Evolutionary conservation across 2,329 filamentous ascomycete genomes (phyloP).

Genomic region (Fusarium sp.): DNA sequence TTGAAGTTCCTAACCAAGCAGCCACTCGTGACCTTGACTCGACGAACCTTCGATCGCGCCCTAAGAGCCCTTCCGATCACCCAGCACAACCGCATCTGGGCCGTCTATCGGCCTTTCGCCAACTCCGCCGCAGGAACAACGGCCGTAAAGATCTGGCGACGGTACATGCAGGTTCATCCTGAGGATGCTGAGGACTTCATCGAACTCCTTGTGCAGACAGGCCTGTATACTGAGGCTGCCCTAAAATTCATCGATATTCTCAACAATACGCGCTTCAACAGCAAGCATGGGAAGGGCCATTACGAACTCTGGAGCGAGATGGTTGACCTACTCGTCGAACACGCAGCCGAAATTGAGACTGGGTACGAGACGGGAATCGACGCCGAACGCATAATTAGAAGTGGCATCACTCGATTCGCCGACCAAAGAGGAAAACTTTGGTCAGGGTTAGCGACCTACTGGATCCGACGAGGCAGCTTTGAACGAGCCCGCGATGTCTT

Average conservation of each 20-base stretch:
- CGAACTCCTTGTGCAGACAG: constrained; percentile 80
- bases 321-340: constrained; percentile 90
- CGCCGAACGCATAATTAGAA: constrained; percentile 90
- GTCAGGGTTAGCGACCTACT: constrained; percentile 94
- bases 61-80: constrained; percentile 90
- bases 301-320: constrained; percentile 99
- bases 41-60: constrained; percentile 89
- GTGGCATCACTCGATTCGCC: constrained; percentile 86
- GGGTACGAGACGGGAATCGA: constrained; percentile 83
- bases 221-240: constrained; percentile 88
- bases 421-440: constrained; percentile 95
- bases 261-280: constrained; percentile 88
- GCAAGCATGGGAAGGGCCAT: constrained; percentile 91
- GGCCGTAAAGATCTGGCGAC: constrained; percentile 89
- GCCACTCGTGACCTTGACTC: constrained; percentile 85
- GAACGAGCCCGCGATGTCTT: constrained; percentile 92
- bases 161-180: constrained; percentile 97
- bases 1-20: constrained; percentile 88
- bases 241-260: constrained; percentile 90
- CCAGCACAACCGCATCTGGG: constrained; percentile 96
- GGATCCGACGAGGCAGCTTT: constrained; percentile 91
- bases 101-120: constrained; percentile 87
- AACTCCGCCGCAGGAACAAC: constrained; percentile 90
- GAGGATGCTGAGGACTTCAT: constrained; percentile 97
- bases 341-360: constrained; percentile 85